These are phyloP conservation scores for Dactylellina haptotyla DNA, from an alignment of 2,329 filamentous ascomycete genomes.

Conservation along the genomic window DNA sequence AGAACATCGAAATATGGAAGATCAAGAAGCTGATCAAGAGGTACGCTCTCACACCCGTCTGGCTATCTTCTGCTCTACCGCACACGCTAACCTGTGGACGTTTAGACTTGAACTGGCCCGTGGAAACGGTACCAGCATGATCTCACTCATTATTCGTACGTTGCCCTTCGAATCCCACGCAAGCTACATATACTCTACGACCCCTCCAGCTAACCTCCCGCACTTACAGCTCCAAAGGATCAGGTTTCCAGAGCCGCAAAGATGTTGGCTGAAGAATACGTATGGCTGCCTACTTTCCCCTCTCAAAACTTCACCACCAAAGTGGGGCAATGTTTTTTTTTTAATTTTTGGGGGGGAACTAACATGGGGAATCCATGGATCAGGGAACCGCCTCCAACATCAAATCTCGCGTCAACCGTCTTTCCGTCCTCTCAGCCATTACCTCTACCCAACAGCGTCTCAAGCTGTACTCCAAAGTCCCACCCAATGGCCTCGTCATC, in stretches of 20 bases:
- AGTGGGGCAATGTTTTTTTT: slow-evolving; percentile 49
- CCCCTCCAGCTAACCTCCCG: slow-evolving; percentile 55
- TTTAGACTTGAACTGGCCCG: slow-evolving; percentile 82
- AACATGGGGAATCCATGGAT: slow-evolving; percentile 54
- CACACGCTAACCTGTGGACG: slow-evolving; percentile 6
- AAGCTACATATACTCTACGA: slow-evolving; percentile 34
- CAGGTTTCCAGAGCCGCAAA: slow-evolving; percentile 95
- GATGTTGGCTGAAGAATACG: slow-evolving; percentile 99
- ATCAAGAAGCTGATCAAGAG: slow-evolving; percentile 99
- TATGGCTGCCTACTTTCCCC: slow-evolving; percentile 67
- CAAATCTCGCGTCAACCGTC: slow-evolving; percentile 98
- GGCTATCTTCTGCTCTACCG: background rate
- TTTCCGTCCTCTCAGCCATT: slow-evolving; percentile 97
- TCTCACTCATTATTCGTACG: slow-evolving; percentile 97
- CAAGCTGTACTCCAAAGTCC: slow-evolving; percentile 99
- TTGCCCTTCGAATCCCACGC: slow-evolving; percentile 57
- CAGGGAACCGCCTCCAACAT: slow-evolving; percentile 98
- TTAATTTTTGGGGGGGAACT: slow-evolving; percentile 55
- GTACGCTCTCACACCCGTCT: slow-evolving; percentile 7
- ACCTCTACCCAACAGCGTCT: slow-evolving; percentile 98
- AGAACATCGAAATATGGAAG: slow-evolving; percentile 81
- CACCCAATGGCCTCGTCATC: slow-evolving; percentile 94
- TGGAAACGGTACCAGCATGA: slow-evolving; percentile 99
- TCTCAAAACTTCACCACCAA: slow-evolving; percentile 4
- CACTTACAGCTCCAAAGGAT: slow-evolving; percentile 84